phyloP scores from a whole-genome alignment of 2,329 filamentous ascomycete species.

The Xylaria polymorpha region DNA sequence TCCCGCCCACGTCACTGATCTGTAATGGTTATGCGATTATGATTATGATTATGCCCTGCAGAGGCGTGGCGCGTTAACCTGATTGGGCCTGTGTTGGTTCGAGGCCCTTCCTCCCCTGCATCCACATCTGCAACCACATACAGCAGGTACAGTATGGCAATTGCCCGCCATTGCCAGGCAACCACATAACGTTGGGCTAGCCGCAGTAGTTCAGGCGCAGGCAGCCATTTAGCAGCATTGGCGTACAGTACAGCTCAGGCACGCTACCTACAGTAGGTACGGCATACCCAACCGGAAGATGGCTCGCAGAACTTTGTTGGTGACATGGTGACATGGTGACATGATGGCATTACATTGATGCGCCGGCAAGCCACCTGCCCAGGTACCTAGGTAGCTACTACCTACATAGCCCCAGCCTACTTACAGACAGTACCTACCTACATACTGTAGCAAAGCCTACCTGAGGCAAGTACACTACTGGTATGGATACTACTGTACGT shows the following conservation, averaged over 20 bases:
- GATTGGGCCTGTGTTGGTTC: constrained; percentile 5
- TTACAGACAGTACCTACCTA: too few species aligned
- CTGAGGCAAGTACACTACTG: too few species aligned
- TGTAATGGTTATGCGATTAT: background rate
- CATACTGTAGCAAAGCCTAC: background rate
- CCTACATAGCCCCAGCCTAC: too few species aligned
- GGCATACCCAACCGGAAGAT: background rate
- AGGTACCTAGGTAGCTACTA: too few species aligned
- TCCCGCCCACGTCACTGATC: constrained; percentile 11
- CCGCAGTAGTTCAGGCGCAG: constrained; percentile 5
- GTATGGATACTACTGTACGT: background rate
- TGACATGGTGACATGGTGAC: too few species aligned
- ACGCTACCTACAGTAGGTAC: too few species aligned
- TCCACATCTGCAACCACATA: too few species aligned
- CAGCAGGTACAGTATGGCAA: background rate
- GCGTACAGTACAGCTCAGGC: background rate
- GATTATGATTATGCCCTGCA: background rate
- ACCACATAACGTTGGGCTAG: constrained; percentile 8
- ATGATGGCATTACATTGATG: too few species aligned
- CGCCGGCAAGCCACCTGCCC: too few species aligned
- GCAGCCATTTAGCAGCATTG: constrained; percentile 3
- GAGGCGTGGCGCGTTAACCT: constrained; percentile 11
- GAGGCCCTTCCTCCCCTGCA: background rate
- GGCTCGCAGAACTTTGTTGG: too few species aligned
- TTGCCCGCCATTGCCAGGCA: background rate